These are phyloP conservation scores for Clavariopsis aquatica DNA, from an alignment of 495 filamentous ascomycete genomes.

Conservation along the genomic window DNA sequence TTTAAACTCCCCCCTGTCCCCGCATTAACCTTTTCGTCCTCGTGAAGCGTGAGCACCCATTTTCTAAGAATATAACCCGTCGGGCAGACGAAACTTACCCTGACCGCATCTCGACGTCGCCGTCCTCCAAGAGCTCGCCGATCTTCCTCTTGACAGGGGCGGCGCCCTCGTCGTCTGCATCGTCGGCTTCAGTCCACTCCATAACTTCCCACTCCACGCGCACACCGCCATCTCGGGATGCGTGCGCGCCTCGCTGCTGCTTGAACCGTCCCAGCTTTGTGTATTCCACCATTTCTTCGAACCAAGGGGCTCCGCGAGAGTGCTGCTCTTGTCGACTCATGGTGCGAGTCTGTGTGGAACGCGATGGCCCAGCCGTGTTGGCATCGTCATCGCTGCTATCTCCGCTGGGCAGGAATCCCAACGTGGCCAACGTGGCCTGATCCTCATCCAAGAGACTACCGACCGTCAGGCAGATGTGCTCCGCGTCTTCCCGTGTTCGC, in stretches of 20 bases:
- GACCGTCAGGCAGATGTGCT: conserved; percentile 74
- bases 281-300: conserved; percentile 75
- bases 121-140: conserved; percentile 47
- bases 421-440: conserved; percentile 65
- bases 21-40: conserved; percentile 10
- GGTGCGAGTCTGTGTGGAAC: conserved; percentile 14
- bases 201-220: conserved; percentile 81
- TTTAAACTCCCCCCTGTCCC: not conserved
- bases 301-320: conserved; percentile 70
- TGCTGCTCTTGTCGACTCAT: conserved; percentile 42
- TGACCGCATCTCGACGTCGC: conserved; percentile 26
- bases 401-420: conserved; percentile 49
- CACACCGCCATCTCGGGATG: conserved; percentile 54
- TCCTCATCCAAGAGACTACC: conserved; percentile 68
- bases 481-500: conserved; percentile 62
- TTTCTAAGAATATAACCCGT: not conserved
- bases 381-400: conserved; percentile 33
- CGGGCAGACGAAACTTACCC: conserved; percentile 7
- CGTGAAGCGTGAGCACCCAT: conserved; percentile 21
- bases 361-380: conserved; percentile 35
- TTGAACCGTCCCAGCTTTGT: conserved; percentile 69
- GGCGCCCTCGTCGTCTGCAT: conserved; percentile 41
- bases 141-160: conserved; percentile 56
- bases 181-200: conserved; percentile 67
- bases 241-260: conserved; percentile 57